Conservation (phyloP, 306 rosid genomes). For the Purshia tridentata region DNA sequence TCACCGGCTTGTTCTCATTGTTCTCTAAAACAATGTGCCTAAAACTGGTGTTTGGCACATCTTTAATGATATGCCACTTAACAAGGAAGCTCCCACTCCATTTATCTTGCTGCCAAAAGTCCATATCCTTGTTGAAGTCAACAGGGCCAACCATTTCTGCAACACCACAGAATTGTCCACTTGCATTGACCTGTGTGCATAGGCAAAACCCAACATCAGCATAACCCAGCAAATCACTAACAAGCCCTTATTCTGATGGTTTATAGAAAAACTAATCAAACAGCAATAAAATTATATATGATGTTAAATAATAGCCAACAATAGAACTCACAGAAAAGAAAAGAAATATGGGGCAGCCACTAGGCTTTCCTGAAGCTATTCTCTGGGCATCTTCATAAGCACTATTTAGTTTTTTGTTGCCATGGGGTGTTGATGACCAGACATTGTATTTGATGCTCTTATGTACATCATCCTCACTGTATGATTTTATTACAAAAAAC, state of each 20-base stretch:
- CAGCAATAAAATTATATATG: neutral
- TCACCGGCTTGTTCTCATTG: constrained; percentile 96
- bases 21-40: constrained; percentile 86
- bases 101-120: constrained; percentile 98
- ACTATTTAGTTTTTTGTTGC: constrained; percentile 75
- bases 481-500: constrained; percentile 87
- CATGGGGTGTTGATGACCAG: constrained; percentile 97
- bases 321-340: constrained; percentile 73
- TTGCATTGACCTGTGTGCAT: constrained; percentile 80
- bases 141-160: constrained; percentile 85
- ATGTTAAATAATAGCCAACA: neutral
- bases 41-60: constrained; percentile 72
- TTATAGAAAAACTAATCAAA: neutral
- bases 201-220: constrained; percentile 7
- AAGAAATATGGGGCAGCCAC: constrained; percentile 73
- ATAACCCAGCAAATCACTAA: neutral
- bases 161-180: constrained; percentile 92
- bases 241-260: neutral
- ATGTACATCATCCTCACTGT: constrained; percentile 98
- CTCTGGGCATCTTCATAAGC: constrained; percentile 77
- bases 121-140: constrained; percentile 83
- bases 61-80: constrained; percentile 89
- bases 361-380: constrained; percentile 53
- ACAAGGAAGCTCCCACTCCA: constrained; percentile 98
- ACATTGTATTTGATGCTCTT: constrained; percentile 92